phyloP scores from a whole-genome alignment of 495 filamentous ascomycete species.

The Stereocaulon alpinum region DNA sequence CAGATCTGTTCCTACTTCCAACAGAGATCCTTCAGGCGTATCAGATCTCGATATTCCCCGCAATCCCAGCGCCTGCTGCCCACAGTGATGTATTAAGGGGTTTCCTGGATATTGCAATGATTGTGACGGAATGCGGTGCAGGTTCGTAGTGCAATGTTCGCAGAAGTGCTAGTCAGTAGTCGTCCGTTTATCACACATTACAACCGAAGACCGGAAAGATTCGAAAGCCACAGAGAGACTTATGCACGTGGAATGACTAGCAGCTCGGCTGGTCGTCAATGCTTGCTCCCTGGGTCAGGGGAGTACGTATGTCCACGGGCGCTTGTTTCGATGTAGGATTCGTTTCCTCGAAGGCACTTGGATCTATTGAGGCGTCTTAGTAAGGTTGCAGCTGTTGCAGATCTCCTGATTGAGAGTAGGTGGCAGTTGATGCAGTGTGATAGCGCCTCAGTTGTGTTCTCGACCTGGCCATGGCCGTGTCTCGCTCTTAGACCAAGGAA shows the following conservation, averaged over 20 bases:
- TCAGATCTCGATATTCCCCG: not conserved
- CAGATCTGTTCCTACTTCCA: not conserved
- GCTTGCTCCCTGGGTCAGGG: not conserved
- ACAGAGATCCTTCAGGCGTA: not conserved
- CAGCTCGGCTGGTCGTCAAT: not conserved
- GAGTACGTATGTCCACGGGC: not conserved
- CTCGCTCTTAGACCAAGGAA: too few relatives aligned
- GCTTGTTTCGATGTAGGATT: conserved; percentile 3
- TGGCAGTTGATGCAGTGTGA: not conserved
- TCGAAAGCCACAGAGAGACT: not conserved
- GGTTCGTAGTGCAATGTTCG: not conserved
- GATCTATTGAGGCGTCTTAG: not conserved
- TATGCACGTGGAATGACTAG: conserved; percentile 2
- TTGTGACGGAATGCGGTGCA: not conserved
- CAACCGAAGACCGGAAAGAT: conserved; percentile 4
- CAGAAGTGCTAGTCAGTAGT: not conserved
- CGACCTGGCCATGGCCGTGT: not conserved
- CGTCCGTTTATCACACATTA: not conserved
- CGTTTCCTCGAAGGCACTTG: not conserved
- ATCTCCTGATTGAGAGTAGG: conserved; percentile 9
- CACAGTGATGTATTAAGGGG: not conserved
- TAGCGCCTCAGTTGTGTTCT: not conserved
- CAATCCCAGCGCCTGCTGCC: conserved; percentile 2
- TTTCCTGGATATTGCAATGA: not conserved
- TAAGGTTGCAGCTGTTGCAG: not conserved